Conservation (phyloP, 1,284 basidiomycete species). For the Tylopilus orsonianus region DNA sequence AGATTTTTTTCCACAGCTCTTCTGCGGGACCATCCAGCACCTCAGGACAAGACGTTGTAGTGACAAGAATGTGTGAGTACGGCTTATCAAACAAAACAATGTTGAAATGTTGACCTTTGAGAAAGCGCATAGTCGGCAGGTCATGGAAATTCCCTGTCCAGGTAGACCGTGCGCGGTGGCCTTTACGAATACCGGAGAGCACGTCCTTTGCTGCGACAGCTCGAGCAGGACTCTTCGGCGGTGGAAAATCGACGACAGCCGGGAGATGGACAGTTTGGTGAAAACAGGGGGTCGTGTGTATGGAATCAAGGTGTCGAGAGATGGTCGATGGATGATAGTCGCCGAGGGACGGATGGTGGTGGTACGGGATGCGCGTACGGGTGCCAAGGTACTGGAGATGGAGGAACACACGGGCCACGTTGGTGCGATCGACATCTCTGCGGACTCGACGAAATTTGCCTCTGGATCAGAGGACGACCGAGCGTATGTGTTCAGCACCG, state of each 20-base stretch:
- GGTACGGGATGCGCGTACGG: conserved; percentile 1
- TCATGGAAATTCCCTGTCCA: background rate
- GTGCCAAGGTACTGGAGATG: background rate
- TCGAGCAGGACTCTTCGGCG: background rate
- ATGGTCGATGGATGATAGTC: conserved; percentile 6
- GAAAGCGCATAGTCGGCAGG: too few relatives aligned
- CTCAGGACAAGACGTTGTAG: too few relatives aligned
- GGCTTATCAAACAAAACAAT: too few relatives aligned
- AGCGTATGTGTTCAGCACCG: background rate
- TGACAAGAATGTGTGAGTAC: too few relatives aligned
- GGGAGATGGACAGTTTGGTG: background rate
- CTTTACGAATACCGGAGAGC: background rate
- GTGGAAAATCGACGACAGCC: background rate
- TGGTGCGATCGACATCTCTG: conserved; percentile 1
- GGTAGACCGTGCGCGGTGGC: background rate
- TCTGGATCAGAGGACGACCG: conserved; percentile 7
- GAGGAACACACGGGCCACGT: background rate
- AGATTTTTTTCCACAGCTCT: too few relatives aligned
- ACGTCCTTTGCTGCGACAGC: background rate
- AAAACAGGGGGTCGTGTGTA: background rate
- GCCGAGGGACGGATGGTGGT: background rate
- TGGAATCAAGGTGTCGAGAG: background rate
- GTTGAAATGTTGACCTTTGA: too few relatives aligned
- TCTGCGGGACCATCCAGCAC: too few relatives aligned
- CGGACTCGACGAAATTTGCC: conserved; percentile 3